A percentile compares a stretch with the other conserved stretches of the same genome.
phyloP scores from a whole-genome alignment of 2,329 filamentous ascomycete genomes.

The Cordyceps farinosa region DNA sequence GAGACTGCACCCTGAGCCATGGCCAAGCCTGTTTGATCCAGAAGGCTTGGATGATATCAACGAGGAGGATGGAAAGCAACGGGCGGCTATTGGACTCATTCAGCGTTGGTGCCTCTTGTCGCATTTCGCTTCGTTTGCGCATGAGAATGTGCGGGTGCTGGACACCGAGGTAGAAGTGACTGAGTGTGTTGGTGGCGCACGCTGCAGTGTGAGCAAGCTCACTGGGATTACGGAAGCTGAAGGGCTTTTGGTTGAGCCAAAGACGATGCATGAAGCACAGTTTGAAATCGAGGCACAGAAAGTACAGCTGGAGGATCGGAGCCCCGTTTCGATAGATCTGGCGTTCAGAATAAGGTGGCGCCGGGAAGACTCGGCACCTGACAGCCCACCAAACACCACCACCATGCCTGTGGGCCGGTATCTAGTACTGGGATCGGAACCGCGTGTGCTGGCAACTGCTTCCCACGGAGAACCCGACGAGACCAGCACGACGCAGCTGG shows the following conservation, averaged over 20 bases:
- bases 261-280: conserved; percentile 65
- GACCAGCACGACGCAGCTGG: conserved; percentile 42
- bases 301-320: conserved; percentile 74
- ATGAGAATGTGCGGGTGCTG: conserved; percentile 62
- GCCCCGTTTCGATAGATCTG: conserved; percentile 70
- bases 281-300: conserved; percentile 77
- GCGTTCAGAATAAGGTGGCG: conserved; percentile 75
- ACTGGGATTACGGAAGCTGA: conserved; percentile 34
- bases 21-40: conserved; percentile 81
- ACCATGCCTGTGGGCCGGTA: conserved; percentile 75
- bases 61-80: conserved; percentile 30
- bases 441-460: conserved; percentile 69
- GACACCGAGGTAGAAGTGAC: conserved; percentile 61
- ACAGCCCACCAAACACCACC: conserved; percentile 53
- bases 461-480: conserved; percentile 39
- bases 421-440: conserved; percentile 76
- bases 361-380: conserved; percentile 42
- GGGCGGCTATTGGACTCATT: conserved; percentile 56
- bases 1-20: conserved; percentile 69
- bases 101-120: conserved; percentile 81
- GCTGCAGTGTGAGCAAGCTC: conserved; percentile 48
- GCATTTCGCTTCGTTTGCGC: conserved; percentile 71
- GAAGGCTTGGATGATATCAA: conserved; percentile 41
- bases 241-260: conserved; percentile 55
- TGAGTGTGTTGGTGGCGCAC: conserved; percentile 58